phyloP scores from a whole-genome alignment of 805 yeast genomes.

The Barnettozyma sp. region DNA sequence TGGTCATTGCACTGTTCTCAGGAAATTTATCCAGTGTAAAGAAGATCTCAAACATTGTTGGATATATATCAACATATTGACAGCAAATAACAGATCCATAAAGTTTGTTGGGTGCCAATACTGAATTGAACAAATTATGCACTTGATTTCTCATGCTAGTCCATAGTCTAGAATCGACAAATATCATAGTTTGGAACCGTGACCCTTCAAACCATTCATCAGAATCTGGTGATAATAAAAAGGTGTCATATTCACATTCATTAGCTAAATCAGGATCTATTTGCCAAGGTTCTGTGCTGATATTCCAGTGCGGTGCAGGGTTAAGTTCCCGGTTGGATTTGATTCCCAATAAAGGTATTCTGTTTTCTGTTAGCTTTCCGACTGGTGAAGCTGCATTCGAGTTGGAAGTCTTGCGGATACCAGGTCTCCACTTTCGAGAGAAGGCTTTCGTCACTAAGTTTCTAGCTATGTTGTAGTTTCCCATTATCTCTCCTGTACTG shows the following conservation, averaged over 20 bases:
- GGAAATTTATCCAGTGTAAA: conserved; percentile 70
- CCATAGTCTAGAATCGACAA: conserved; percentile 69
- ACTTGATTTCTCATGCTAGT: conserved; percentile 48
- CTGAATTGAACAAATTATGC: conserved; percentile 59
- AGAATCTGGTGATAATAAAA: conserved; percentile 7
- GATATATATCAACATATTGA: conserved; percentile 81
- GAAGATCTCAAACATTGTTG: conserved; percentile 63
- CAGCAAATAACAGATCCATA: conserved; percentile 57
- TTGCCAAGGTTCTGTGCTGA: conserved; percentile 39
- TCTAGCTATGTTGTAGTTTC: conserved; percentile 40
- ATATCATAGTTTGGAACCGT: conserved; percentile 36
- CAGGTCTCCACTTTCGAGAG: conserved; percentile 55
- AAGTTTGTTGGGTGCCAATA: conserved; percentile 52
- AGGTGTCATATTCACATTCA: conserved; percentile 39
- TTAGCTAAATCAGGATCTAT: conserved; percentile 35
- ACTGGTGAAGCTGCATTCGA: neutral
- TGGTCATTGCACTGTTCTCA: conserved; percentile 63
- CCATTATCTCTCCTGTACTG: conserved; percentile 45
- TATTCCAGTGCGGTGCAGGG: conserved; percentile 31
- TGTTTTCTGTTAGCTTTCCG: conserved; percentile 12
- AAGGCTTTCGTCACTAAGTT: conserved; percentile 51
- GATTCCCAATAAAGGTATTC: conserved; percentile 13
- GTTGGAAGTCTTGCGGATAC: conserved; percentile 28
- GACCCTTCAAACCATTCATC: conserved; percentile 31
- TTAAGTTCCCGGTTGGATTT: conserved; percentile 9